Conservation (phyloP, 139 green algal species). For the Volvox africanus region DNA sequence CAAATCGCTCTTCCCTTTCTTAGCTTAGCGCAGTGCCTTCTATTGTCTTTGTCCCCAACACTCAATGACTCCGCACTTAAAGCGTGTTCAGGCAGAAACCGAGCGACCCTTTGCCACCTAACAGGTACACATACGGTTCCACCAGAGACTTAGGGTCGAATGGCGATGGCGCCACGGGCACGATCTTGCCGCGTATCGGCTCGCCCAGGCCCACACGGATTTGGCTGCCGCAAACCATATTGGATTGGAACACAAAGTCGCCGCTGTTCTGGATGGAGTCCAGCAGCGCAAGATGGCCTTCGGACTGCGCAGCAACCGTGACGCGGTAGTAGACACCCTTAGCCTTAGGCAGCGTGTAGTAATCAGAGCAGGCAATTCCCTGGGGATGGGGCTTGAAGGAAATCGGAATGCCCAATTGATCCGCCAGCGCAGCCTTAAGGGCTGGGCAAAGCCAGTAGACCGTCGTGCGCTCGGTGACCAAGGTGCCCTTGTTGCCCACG, state of each 20-base stretch:
- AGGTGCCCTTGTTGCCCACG: not conserved
- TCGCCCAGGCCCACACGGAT: not conserved
- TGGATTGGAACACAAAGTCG: not conserved
- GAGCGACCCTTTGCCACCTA: not conserved
- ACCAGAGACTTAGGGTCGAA: constrained; percentile 4
- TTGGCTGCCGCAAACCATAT: constrained; percentile 30
- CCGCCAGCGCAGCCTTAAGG: not conserved
- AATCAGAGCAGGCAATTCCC: constrained; percentile 28
- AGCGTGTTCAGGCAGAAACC: constrained; percentile 14
- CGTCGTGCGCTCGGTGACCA: constrained; percentile 7
- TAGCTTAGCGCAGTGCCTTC: not conserved
- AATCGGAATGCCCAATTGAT: not conserved
- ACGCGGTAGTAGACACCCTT: constrained; percentile 40
- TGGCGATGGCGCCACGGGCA: not conserved
- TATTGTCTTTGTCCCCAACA: not conserved
- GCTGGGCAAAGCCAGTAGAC: constrained; percentile 39
- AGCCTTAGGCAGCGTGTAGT: not conserved
- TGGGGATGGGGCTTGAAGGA: constrained; percentile 22
- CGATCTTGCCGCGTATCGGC: not conserved
- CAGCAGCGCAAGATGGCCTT: not conserved
- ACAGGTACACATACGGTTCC: not conserved
- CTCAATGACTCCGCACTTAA: not conserved
- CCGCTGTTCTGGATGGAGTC: not conserved
- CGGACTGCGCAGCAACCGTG: not conserved
- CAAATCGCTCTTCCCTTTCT: not conserved